Conservation (phyloP, 768 basidiomycete genomes). For the Suillus ampliporus region DNA sequence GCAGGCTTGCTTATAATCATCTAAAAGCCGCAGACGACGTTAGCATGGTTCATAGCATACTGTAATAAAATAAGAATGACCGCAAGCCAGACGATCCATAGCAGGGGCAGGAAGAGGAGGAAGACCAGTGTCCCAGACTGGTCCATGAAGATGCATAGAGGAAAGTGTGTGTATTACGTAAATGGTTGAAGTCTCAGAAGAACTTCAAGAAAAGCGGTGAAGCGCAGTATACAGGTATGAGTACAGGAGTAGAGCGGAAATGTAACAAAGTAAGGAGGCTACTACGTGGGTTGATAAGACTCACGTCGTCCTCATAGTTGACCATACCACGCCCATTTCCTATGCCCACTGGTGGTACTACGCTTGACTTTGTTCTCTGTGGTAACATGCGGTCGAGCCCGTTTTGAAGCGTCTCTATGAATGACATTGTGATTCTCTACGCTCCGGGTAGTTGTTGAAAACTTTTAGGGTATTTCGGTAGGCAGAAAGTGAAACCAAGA, state of each 20-base stretch:
- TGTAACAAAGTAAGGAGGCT: slow-evolving; percentile 14
- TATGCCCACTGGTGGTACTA: slow-evolving; percentile 56
- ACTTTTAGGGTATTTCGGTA: not conserved
- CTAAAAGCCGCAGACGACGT: slow-evolving; percentile 44
- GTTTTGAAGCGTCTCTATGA: slow-evolving; percentile 36
- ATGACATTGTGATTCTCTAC: slow-evolving; percentile 24
- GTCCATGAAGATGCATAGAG: slow-evolving; percentile 41
- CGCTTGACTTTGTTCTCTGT: slow-evolving; percentile 15
- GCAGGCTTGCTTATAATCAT: slow-evolving; percentile 89
- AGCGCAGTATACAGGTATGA: slow-evolving; percentile 26
- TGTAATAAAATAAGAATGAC: slow-evolving; percentile 42
- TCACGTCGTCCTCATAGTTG: slow-evolving; percentile 74
- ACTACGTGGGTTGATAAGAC: no score
- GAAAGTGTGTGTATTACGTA: slow-evolving; percentile 38
- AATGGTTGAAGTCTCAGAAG: slow-evolving; percentile 23
- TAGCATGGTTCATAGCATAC: slow-evolving; percentile 20
- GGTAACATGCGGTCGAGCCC: slow-evolving; percentile 38
- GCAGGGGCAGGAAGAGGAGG: slow-evolving; percentile 66
- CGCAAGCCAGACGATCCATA: slow-evolving; percentile 75
- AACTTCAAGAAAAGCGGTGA: slow-evolving; percentile 12
- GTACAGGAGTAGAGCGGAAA: slow-evolving; percentile 21
- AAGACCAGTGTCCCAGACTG: slow-evolving; percentile 59
- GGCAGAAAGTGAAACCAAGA: not conserved
- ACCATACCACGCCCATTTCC: slow-evolving; percentile 64
- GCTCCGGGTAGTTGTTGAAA: not conserved